Evolutionary conservation across 805 yeast species (phyloP), one percentile per base, ranked within the genome.

Genomic region (Ogataea salicorniae): DNA sequence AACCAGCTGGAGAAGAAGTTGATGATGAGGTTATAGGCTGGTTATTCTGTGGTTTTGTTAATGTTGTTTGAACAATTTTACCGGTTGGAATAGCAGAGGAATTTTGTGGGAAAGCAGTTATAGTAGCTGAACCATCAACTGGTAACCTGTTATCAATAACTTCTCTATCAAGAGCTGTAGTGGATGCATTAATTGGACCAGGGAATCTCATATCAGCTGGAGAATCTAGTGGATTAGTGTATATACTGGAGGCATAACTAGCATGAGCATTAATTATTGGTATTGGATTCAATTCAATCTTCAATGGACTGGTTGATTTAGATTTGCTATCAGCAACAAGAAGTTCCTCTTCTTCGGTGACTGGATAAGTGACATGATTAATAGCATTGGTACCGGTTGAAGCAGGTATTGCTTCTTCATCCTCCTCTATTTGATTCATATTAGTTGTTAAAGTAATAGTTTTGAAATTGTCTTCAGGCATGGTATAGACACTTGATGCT

Each of bases 161-260:
- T 26, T 26, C 31, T 26, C 31, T 17, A 20, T 22, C 39, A 14
- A 26, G 29, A n/a, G 22, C 26, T 14, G 22, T 17, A 16, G 23
- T 36, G 2, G 23, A 9, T 15, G 5, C 33, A 11, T 8, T 16
- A 5, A 13, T 29, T 26, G 31, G 6, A 7, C 42, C 16, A 9
- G 41, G 18, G 16, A 40, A 40, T 14, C 33, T 40, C 14, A 22
- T 35, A 6, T 40, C 42, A 11, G 36, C 16, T 2, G 42, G 42
- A 5, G 42, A 20, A 9, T 26, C 31, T 26, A 26, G 11, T 1
- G 42, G 44, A 6, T 37, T 33, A 6, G 52, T 42, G 26, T 49
- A 49, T 17, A 46, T 37, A 43, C 50, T 49, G 6, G 52, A 49
- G 1, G 48, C 41, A 11, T 18, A 20, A 42, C 51, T 45, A 15